These are phyloP conservation scores for Rhodotorula babjevae DNA, from an alignment of 768 basidiomycete genomes.

Conservation along the genomic window DNA sequence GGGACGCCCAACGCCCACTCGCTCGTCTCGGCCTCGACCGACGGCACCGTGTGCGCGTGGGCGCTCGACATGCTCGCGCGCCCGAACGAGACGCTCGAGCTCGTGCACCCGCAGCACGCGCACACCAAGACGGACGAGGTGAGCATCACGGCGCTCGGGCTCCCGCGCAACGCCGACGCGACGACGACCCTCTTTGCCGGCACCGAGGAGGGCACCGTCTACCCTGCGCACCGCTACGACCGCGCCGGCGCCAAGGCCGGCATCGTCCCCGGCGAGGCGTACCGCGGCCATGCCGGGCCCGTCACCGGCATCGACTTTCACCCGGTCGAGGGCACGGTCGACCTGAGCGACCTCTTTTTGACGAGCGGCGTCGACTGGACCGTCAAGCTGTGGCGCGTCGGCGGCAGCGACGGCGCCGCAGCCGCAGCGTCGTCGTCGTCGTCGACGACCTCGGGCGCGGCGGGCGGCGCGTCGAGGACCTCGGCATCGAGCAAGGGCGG, in stretches of 20 bases:
- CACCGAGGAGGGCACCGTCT: conserved; percentile 95
- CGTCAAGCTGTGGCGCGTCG: conserved; percentile 78
- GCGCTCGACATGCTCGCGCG: conserved; percentile 97
- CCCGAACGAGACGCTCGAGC: conserved; percentile 94
- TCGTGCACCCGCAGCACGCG: conserved; percentile 80
- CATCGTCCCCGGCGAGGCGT: conserved; percentile 84
- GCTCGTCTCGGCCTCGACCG: conserved; percentile 90
- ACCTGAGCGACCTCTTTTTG: conserved; percentile 92
- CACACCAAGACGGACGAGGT: conserved; percentile 98
- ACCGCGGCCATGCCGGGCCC: conserved; percentile 86
- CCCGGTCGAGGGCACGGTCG: conserved; percentile 80
- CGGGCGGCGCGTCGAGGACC: background rate
- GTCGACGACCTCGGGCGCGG: background rate
- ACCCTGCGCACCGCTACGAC: conserved; percentile 94
- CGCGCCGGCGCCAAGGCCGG: conserved; percentile 96
- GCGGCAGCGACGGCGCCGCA: conserved; percentile 3
- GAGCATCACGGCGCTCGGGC: conserved; percentile 85
- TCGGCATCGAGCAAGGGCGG: background rate
- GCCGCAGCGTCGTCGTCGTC: background rate
- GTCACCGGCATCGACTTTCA: conserved; percentile 95
- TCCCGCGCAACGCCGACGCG: conserved; percentile 74
- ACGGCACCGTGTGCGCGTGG: conserved; percentile 97
- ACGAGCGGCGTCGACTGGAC: conserved; percentile 96
- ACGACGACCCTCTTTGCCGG: conserved; percentile 96
- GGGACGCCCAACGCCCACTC: conserved; percentile 99